Percentiles rank a stretch among this genome's conserved stretches.
phyloP scores from a whole-genome alignment of 495 filamentous ascomycete genomes.

The Hypoxylon cercidicola region DNA sequence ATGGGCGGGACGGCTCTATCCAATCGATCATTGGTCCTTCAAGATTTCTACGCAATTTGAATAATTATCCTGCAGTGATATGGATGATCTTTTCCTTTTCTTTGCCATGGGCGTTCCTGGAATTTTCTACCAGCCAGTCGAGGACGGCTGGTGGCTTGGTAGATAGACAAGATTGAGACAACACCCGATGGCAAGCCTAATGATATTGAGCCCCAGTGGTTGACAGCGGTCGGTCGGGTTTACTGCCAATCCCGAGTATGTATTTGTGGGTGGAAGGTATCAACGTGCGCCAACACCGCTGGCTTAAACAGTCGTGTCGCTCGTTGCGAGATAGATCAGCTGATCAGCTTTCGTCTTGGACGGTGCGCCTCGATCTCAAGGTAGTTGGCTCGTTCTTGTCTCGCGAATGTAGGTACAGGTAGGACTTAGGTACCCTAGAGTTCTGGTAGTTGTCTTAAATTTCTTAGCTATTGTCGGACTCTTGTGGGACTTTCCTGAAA shows the following conservation, averaged over 20 bases:
- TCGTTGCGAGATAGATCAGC: slow-evolving; percentile 19
- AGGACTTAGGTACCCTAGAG: slow-evolving; percentile 1
- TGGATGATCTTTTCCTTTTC: too few species aligned
- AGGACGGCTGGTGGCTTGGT: too few species aligned
- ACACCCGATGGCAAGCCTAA: neutral
- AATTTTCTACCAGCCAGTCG: too few species aligned
- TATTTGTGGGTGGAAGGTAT: slow-evolving; percentile 5
- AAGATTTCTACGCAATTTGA: too few species aligned
- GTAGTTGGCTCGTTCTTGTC: neutral
- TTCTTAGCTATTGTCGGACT: neutral
- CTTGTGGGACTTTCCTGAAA: neutral
- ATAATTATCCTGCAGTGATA: too few species aligned
- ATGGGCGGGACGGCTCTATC: neutral
- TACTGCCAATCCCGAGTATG: neutral
- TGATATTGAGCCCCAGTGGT: neutral
- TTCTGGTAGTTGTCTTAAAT: slow-evolving; percentile 48
- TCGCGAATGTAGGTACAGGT: slow-evolving; percentile 4
- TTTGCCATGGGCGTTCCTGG: too few species aligned
- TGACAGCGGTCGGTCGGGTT: neutral
- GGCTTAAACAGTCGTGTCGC: slow-evolving; percentile 27
- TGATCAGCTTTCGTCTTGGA: slow-evolving; percentile 20
- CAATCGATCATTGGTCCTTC: neutral
- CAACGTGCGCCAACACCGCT: slow-evolving; percentile 12
- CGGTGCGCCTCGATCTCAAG: slow-evolving; percentile 17
- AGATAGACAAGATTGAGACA: neutral